Evolutionary conservation across 2,329 filamentous ascomycete genomes (phyloP), one percentile per base, ranked within the genome.

Genomic region (Ophiocordyceps camponoti-leonardi): DNA sequence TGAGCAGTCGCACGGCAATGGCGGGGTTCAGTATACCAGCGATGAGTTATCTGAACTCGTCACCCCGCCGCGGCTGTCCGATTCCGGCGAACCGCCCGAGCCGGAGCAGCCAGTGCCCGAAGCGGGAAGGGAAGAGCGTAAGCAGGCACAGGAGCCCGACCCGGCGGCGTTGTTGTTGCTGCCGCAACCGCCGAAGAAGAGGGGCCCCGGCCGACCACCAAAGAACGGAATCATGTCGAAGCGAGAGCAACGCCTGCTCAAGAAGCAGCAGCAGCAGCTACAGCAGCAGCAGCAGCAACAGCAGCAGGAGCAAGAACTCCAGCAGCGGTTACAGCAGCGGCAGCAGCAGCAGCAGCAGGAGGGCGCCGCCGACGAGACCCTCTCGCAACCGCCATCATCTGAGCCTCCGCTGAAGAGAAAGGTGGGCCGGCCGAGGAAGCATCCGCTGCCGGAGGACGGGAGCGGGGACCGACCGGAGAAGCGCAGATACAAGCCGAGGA

Each of bases 201-300:
- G 83, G 52, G 84, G 84, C 14, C 84, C 84, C 11, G 84, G 84
- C n/a, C 69, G 84, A 45, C 84, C 84, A 19, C 84, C 84, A 0
- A 88, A 88, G 64, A 83, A 88, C 55, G 84, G 84, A 26, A 73
- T 86, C 57, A 85, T 87, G 77, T 88, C 83, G 1, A 87, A 87
- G 62, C 71, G 84, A 47, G 81, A 87, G 54, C 72, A 80, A 52
- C 69, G 77, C 18, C 60, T 78, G 43, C 69, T 79, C 8, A 77
- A 80, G 62, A 82, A 80, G 58, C 60, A 63, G 46, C 63, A 67
- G 47, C 60, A 66, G 48, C 35, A 80, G 58, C 60, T 63, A 45
- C 63, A 67, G 47, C 60, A 66, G 48, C 35, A 10, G 5, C 35
- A 19, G n/a, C 35, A 39, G 35, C 35, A 39, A 11, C n/a, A 39